A percentile compares a stretch with the other conserved stretches of the same genome.
phyloP scores from a whole-genome alignment of 179 eudicot genomes.

The Spergularia azorica region DNA sequence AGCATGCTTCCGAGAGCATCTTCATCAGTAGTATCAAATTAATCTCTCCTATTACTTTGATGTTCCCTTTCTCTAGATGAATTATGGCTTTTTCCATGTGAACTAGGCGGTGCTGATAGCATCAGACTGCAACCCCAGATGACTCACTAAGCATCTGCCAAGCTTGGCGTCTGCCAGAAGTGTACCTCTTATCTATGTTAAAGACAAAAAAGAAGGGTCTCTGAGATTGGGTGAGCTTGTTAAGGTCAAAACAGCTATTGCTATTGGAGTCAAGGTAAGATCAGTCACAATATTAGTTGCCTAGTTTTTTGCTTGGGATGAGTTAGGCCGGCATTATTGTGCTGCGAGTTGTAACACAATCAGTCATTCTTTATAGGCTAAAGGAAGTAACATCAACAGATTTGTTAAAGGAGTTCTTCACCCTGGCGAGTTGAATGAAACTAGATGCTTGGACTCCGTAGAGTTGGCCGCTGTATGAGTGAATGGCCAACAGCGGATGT shows the following conservation, averaged over 20 bases:
- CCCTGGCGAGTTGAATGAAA: conserved; percentile 10
- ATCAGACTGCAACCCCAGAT: conserved; percentile 74
- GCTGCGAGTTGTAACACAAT: background rate
- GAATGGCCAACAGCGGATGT: no score
- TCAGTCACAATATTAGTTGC: background rate
- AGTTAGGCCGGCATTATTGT: background rate
- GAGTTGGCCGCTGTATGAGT: background rate
- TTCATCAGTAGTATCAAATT: background rate
- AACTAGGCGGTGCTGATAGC: conserved; percentile 76
- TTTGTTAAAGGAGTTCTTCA: conserved; percentile 36
- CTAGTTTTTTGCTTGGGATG: background rate
- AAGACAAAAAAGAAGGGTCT: conserved; percentile 74
- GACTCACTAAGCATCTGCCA: conserved; percentile 77
- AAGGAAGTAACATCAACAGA: conserved; percentile 53
- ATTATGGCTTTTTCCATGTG: conserved; percentile 1
- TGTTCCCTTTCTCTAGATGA: background rate
- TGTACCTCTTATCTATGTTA: conserved; percentile 65
- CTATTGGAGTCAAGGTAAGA: conserved; percentile 75
- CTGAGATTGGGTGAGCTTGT: conserved; percentile 69
- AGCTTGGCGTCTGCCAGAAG: conserved; percentile 64
- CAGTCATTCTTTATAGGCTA: conserved; percentile 38
- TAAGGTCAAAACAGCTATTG: conserved; percentile 71
- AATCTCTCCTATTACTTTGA: background rate
- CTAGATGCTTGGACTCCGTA: conserved; percentile 10
- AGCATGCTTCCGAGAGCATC: background rate